Percentiles rank a stretch among this genome's conserved stretches.
Evolutionary conservation across 75 land plant species (phyloP).

Genomic region (Gnetum montanum): DNA sequence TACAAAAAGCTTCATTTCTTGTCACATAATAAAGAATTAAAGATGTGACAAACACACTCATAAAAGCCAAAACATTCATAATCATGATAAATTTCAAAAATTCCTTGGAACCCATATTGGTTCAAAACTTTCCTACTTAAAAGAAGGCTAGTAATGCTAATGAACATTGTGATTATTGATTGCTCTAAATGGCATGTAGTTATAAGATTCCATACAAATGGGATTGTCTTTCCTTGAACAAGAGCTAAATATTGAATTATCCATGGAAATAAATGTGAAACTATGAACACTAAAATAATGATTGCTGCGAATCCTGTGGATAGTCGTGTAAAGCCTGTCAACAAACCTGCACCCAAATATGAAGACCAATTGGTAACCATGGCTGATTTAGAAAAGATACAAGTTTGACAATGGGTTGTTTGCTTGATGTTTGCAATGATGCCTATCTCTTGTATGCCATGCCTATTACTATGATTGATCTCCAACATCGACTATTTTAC

Average conservation of each 20-base stretch:
- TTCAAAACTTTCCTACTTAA: no score
- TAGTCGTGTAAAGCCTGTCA: no score
- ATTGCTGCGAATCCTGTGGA: no score
- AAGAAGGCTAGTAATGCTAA: slow-evolving; percentile 66
- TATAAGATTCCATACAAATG: slow-evolving; percentile 87
- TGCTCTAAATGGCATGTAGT: slow-evolving; percentile 89
- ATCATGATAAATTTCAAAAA: slow-evolving; percentile 81
- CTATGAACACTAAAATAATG: no score
- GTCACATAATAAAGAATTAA: slow-evolving; percentile 65
- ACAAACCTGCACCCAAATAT: no score
- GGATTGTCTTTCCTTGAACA: slow-evolving; percentile 86
- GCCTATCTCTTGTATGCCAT: no score
- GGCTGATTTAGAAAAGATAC: no score
- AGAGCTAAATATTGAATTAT: slow-evolving; percentile 60
- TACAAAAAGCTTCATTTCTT: slow-evolving; percentile 61
- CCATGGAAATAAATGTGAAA: slow-evolving; percentile 36
- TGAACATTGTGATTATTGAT: slow-evolving; percentile 47
- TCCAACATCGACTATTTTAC: no score
- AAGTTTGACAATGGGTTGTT: no score
- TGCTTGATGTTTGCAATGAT: no score
- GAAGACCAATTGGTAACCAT: no score
- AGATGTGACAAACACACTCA: slow-evolving; percentile 66
- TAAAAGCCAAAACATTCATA: slow-evolving; percentile 62
- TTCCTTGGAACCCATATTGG: slow-evolving; percentile 90
- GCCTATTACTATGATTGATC: no score